A percentile compares a stretch with the other conserved stretches of the same genome.
Conservation (phyloP, 441 rosid species). For the Adansonia gregorii region DNA sequence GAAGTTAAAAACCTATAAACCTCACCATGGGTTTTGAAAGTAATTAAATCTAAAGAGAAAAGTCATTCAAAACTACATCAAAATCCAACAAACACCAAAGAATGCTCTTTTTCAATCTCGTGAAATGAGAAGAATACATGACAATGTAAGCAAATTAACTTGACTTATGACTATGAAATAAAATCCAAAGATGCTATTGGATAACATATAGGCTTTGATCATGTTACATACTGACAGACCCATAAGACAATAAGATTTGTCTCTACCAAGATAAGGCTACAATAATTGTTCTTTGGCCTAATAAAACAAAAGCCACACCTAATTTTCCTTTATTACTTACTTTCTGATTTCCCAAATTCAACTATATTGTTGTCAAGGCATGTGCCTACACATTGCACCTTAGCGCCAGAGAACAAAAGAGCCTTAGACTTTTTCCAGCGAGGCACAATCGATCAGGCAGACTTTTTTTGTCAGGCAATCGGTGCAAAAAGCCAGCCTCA, state of each 20-base stretch:
- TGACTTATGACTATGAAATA: neutral
- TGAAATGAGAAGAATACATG: slow-evolving; percentile 12
- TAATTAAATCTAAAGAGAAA: slow-evolving; percentile 12
- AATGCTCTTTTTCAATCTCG: neutral
- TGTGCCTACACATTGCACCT: neutral
- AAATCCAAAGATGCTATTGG: slow-evolving; percentile 4
- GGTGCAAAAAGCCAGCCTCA: neutral
- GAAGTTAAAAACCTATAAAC: neutral
- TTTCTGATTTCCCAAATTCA: neutral
- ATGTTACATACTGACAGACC: neutral
- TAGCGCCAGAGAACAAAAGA: neutral
- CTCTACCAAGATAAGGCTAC: neutral
- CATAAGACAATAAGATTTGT: neutral
- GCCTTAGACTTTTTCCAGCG: neutral
- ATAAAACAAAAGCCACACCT: neutral
- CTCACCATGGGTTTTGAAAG: neutral
- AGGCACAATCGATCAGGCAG: neutral
- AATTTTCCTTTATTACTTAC: neutral
- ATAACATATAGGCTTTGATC: neutral
- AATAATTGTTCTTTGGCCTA: neutral
- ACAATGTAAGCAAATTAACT: neutral
- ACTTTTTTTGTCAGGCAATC: neutral
- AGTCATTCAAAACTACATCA: neutral
- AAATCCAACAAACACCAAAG: neutral
- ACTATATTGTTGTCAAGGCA: neutral